Evolutionary conservation across 441 rosid genomes (phyloP).

Genomic region (Eruca vesicaria): DNA sequence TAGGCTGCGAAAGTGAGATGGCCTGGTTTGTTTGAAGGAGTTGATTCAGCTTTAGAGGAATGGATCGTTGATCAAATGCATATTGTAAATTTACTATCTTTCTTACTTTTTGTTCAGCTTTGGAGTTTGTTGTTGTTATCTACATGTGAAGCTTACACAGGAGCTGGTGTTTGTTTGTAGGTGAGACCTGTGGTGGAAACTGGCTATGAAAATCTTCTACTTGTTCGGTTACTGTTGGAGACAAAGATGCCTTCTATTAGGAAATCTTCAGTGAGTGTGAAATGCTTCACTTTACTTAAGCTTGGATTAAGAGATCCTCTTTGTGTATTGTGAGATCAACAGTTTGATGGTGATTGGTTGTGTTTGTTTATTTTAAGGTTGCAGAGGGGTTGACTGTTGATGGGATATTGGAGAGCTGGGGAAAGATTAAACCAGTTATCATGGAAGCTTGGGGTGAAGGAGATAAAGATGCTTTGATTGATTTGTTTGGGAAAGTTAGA

Average conservation of each 20-base stretch:
- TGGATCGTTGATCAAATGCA: constrained; percentile 93
- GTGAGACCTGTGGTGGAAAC: constrained; percentile 95
- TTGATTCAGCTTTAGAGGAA: constrained; percentile 59
- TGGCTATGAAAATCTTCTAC: constrained; percentile 83
- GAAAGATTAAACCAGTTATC: constrained; percentile 68
- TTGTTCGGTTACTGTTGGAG: constrained; percentile 79
- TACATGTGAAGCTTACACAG: not conserved
- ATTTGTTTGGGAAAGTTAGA: constrained; percentile 85
- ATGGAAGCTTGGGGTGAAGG: constrained; percentile 90
- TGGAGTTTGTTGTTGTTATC: not conserved
- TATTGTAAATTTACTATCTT: constrained; percentile 40
- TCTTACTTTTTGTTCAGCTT: not conserved
- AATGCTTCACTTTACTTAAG: constrained; percentile 11
- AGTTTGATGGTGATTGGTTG: constrained; percentile 12
- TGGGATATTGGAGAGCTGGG: constrained; percentile 75
- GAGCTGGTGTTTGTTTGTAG: constrained; percentile 40
- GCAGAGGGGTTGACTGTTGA: constrained; percentile 73
- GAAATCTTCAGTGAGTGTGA: constrained; percentile 63
- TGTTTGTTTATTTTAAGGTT: constrained; percentile 49
- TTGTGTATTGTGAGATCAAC: not conserved
- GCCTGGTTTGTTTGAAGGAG: constrained; percentile 70
- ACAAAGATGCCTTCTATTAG: constrained; percentile 56
- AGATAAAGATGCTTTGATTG: constrained; percentile 59
- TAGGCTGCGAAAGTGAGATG: constrained; percentile 90
- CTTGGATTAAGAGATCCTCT: not conserved